A percentile compares a stretch with the other conserved stretches of the same genome.
Evolutionary conservation across 352 stramenopile species (phyloP).

Genomic region (Elongisporangium prolatum): DNA sequence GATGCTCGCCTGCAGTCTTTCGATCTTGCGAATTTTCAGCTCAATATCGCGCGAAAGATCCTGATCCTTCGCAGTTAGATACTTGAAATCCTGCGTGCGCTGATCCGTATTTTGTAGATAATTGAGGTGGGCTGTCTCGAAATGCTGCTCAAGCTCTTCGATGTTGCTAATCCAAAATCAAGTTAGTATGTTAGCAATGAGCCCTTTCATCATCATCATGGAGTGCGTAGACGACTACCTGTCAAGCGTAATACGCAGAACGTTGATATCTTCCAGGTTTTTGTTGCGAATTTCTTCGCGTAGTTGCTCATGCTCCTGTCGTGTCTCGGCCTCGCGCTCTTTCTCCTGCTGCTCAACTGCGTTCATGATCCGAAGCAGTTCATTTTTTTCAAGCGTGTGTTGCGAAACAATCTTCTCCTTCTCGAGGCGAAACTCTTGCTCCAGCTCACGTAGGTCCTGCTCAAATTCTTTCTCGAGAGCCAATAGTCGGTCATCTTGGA

Average conservation of each 20-base stretch:
- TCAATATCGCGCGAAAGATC: slow-evolving; percentile 92
- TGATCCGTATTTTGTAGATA: slow-evolving; percentile 94
- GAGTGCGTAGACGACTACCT: slow-evolving; percentile 15
- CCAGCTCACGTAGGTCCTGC: slow-evolving; percentile 72
- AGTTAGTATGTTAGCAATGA: neutral
- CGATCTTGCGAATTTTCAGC: slow-evolving; percentile 92
- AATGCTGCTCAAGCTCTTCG: slow-evolving; percentile 93
- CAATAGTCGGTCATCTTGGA: slow-evolving; percentile 87
- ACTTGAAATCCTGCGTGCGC: slow-evolving; percentile 93
- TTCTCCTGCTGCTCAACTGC: slow-evolving; percentile 84
- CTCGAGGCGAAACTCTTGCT: slow-evolving; percentile 84
- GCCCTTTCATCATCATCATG: neutral
- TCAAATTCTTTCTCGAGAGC: slow-evolving; percentile 91
- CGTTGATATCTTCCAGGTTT: slow-evolving; percentile 94
- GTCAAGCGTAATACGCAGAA: slow-evolving; percentile 90
- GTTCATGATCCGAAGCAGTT: slow-evolving; percentile 83
- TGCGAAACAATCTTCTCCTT: slow-evolving; percentile 75
- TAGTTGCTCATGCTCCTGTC: slow-evolving; percentile 84
- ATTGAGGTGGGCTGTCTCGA: slow-evolving; percentile 90
- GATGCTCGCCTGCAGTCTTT: slow-evolving; percentile 87
- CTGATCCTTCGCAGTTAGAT: slow-evolving; percentile 90
- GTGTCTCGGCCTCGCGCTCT: slow-evolving; percentile 65
- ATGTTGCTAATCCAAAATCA: slow-evolving; percentile 44
- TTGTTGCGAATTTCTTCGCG: slow-evolving; percentile 93
- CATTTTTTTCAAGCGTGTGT: slow-evolving; percentile 63